A percentile compares a stretch with the other conserved stretches of the same genome.
Conservation (phyloP, 2,329 filamentous ascomycete genomes). For the Cadophora luteo-olivacea region DNA sequence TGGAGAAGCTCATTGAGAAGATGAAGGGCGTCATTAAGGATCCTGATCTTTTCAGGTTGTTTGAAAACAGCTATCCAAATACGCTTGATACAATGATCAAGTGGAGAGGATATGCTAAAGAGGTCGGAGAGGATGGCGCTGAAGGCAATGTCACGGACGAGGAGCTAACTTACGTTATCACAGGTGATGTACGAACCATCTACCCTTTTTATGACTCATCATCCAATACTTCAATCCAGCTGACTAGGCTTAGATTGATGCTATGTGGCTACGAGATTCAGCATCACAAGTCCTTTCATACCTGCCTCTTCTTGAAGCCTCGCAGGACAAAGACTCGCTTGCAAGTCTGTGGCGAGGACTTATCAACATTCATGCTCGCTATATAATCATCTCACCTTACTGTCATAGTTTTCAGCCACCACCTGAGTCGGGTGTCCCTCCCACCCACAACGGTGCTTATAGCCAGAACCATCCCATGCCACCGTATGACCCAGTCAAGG, state of each 20-base stretch:
- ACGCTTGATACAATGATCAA: conserved; percentile 76
- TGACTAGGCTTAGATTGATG: conserved; percentile 59
- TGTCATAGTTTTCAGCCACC: conserved; percentile 93
- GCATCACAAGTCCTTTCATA: conserved; percentile 77
- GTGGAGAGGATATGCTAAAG: conserved; percentile 67
- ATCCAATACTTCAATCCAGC: no score
- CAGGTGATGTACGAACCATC: conserved; percentile 59
- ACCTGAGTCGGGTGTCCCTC: conserved; percentile 69
- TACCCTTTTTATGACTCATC: no score
- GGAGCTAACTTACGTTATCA: conserved; percentile 66
- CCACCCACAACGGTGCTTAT: conserved; percentile 65
- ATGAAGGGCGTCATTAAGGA: conserved; percentile 75
- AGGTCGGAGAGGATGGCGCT: conserved; percentile 45
- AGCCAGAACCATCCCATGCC: conserved; percentile 69
- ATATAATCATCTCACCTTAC: conserved; percentile 75
- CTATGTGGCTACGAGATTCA: conserved; percentile 91
- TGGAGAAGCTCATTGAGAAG: conserved; percentile 77
- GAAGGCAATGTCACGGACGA: conserved; percentile 53
- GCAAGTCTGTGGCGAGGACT: conserved; percentile 72
- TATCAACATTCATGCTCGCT: conserved; percentile 74
- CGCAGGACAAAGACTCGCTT: conserved; percentile 61
- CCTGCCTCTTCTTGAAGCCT: conserved; percentile 64
- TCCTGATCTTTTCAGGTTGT: conserved; percentile 74
- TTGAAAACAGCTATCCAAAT: conserved; percentile 76
- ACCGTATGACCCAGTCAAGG: conserved; percentile 68